A percentile compares a stretch with the other conserved stretches of the same genome.
phyloP scores from a whole-genome alignment of 352 stramenopile species.

The Blastocystis sp. region DNA sequence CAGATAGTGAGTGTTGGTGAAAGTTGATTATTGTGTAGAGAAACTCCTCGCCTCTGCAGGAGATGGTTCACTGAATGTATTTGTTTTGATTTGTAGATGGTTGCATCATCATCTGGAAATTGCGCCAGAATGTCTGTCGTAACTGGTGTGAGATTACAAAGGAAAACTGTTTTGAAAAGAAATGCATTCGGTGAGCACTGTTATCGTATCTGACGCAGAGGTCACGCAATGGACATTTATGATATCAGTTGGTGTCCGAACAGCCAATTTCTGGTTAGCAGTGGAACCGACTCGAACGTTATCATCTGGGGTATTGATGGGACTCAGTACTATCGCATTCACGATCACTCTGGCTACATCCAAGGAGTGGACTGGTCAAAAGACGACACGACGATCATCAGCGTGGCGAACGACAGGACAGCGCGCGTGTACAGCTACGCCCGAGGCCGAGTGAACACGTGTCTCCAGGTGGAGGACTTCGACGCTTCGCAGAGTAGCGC shows the following conservation, averaged over 20 bases:
- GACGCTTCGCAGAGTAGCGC: background rate
- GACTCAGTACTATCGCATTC: constrained; percentile 15
- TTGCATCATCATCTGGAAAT: constrained; percentile 39
- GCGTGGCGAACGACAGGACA: constrained; percentile 37
- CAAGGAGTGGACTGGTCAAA: constrained; percentile 45
- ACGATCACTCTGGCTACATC: constrained; percentile 45
- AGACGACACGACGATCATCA: background rate
- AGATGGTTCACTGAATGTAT: background rate
- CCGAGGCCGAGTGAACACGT: background rate
- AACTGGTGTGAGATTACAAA: constrained; percentile 39
- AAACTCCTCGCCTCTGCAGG: constrained; percentile 13
- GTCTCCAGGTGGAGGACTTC: background rate
- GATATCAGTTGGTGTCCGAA: constrained; percentile 48
- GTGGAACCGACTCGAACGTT: constrained; percentile 28
- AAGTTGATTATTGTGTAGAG: background rate
- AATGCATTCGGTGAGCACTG: background rate
- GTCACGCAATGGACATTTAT: constrained; percentile 52
- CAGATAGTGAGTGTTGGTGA: background rate
- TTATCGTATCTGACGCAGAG: background rate
- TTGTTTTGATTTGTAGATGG: constrained; percentile 19
- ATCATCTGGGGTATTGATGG: constrained; percentile 52
- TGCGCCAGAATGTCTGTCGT: background rate
- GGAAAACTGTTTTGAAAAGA: constrained; percentile 55
- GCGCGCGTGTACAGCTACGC: constrained; percentile 27
- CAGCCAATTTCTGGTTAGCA: constrained; percentile 42